These are phyloP conservation scores for Protostelium mycophagum DNA, from an alignment of 78 protist species.

Conservation along the genomic window DNA sequence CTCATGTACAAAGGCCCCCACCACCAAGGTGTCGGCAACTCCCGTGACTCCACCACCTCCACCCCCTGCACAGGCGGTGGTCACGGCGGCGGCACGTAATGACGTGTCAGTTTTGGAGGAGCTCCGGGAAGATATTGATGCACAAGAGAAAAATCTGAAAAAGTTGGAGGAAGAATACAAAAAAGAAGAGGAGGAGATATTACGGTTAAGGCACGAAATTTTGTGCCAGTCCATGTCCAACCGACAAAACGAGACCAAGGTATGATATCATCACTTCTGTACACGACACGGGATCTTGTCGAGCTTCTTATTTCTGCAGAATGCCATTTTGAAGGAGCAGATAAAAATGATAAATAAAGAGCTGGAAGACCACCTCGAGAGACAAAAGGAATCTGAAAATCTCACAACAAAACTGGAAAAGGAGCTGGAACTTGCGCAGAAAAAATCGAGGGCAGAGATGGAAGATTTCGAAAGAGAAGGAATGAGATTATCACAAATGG, in stretches of 20 bases:
- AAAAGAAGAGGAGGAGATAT: background rate
- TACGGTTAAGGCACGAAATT: background rate
- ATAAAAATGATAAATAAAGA: background rate
- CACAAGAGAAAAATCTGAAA: background rate
- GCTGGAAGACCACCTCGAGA: background rate
- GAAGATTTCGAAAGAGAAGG: background rate
- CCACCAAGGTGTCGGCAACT: too few relatives aligned
- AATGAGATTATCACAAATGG: background rate
- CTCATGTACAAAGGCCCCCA: too few relatives aligned
- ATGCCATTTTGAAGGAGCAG: background rate
- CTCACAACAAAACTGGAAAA: background rate
- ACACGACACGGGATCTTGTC: background rate
- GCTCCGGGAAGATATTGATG: background rate
- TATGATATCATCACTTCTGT: too few relatives aligned
- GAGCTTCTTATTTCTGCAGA: background rate
- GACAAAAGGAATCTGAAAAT: background rate
- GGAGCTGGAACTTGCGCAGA: background rate
- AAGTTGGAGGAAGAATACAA: background rate
- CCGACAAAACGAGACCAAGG: background rate
- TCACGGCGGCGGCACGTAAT: too few relatives aligned
- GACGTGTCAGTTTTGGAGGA: background rate
- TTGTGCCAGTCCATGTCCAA: background rate
- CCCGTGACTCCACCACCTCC: too few relatives aligned
- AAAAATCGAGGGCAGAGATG: background rate
- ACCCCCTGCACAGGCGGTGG: too few relatives aligned